Evolutionary conservation across 345 rosid species (phyloP).

Genomic region (Syzygium aromaticum): DNA sequence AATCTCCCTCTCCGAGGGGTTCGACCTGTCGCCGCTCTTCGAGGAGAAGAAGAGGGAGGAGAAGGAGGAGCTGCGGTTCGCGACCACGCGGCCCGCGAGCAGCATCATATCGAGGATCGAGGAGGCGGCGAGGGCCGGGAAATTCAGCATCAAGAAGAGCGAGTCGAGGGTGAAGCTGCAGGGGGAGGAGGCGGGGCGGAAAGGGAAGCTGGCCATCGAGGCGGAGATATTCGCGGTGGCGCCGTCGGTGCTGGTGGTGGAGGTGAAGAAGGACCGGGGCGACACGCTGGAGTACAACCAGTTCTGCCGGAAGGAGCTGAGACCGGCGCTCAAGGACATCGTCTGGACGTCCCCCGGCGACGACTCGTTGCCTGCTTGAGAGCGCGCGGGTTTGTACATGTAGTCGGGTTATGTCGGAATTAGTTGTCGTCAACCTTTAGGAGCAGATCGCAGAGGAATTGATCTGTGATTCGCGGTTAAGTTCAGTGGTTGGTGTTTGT

Average conservation of each 20-base stretch:
- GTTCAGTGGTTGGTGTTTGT: neutral
- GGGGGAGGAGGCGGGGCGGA: conserved; percentile 16
- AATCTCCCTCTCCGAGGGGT: conserved; percentile 79
- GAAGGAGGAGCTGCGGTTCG: conserved; percentile 76
- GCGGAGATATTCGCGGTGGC: conserved; percentile 20
- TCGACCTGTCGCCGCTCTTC: conserved; percentile 78
- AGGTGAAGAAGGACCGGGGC: conserved; percentile 26
- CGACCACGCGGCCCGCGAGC: conserved; percentile 72
- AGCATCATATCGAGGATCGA: conserved; percentile 78
- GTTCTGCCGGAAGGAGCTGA: conserved; percentile 20
- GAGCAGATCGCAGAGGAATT: neutral
- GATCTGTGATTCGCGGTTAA: neutral
- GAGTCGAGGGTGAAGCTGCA: conserved; percentile 58
- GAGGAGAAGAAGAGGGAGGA: conserved; percentile 84
- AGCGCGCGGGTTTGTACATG: neutral
- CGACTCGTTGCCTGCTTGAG: conserved; percentile 27
- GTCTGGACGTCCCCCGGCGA: conserved; percentile 50
- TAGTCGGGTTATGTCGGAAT: neutral
- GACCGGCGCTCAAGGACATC: conserved; percentile 62
- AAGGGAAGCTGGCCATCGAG: conserved; percentile 16
- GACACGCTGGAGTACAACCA: conserved; percentile 24
- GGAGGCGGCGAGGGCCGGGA: conserved; percentile 58
- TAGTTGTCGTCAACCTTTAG: neutral
- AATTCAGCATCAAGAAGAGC: conserved; percentile 63
- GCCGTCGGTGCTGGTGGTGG: conserved; percentile 16